These are phyloP conservation scores for Nepenthes mirabilis DNA, from an alignment of 148 eudicot genomes.

Conservation along the genomic window DNA sequence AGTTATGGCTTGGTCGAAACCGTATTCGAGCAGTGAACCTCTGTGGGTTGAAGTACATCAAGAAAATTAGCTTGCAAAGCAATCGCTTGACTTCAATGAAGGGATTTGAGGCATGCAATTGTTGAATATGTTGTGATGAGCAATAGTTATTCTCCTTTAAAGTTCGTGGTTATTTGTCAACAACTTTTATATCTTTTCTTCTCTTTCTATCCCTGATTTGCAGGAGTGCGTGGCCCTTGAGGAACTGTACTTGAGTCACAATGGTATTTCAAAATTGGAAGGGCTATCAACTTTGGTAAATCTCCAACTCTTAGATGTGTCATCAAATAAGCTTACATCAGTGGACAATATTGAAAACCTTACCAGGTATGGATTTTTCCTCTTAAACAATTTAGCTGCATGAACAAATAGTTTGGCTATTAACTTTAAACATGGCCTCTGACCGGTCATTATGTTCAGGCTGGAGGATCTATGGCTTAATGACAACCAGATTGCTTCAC, in stretches of 20 bases:
- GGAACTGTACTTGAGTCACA: slow-evolving; percentile 93
- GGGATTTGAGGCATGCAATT: slow-evolving; percentile 66
- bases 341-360: slow-evolving; percentile 61
- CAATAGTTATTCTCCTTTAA: neutral
- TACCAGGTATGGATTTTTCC: slow-evolving; percentile 34
- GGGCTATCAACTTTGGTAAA: slow-evolving; percentile 70
- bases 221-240: slow-evolving; percentile 87
- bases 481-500: slow-evolving; percentile 73
- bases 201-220: slow-evolving; percentile 7
- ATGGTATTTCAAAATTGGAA: slow-evolving; percentile 89
- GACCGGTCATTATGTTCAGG: slow-evolving; percentile 21
- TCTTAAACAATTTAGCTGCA: neutral
- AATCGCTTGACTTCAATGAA: slow-evolving; percentile 77
- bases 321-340: slow-evolving; percentile 83
- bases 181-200: neutral
- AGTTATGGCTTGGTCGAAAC: slow-evolving; percentile 96
- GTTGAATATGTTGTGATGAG: neutral
- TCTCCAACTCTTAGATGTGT: slow-evolving; percentile 74
- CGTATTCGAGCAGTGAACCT: slow-evolving; percentile 69
- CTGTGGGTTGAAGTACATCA: slow-evolving; percentile 84
- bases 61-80: slow-evolving; percentile 93
- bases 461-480: slow-evolving; percentile 98
- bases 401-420: neutral
- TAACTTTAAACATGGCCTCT: neutral
- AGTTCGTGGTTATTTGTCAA: neutral